These are phyloP conservation scores for Flaveria bidentis DNA, from an alignment of 129 eudicot genomes.

Conservation along the genomic window DNA sequence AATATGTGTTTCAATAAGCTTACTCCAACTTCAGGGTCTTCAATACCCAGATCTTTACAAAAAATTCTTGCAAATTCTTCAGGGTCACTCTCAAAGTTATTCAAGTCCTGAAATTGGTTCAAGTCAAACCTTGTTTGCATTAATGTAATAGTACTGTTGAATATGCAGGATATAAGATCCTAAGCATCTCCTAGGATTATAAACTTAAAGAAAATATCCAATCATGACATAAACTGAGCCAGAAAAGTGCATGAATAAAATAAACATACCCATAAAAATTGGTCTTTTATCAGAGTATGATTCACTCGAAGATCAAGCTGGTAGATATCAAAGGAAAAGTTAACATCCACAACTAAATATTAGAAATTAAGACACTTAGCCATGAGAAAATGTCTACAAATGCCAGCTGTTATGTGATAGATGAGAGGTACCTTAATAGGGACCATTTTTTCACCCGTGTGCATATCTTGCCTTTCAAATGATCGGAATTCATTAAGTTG, in stretches of 20 bases:
- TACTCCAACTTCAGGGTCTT: constrained; percentile 99
- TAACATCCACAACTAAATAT: constrained; percentile 17
- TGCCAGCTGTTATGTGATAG: constrained; percentile 14
- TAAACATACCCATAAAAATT: constrained; percentile 82
- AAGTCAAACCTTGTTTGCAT: constrained; percentile 5
- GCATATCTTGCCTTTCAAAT: constrained; percentile 96
- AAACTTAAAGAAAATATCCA: background rate
- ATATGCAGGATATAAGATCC: constrained; percentile 6
- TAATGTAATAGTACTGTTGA: constrained; percentile 8
- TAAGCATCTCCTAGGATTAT: background rate
- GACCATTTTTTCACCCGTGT: constrained; percentile 85
- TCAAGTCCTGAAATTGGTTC: constrained; percentile 68
- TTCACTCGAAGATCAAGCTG: constrained; percentile 98
- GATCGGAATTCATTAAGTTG: constrained; percentile 85
- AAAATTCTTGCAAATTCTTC: constrained; percentile 93
- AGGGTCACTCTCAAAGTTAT: constrained; percentile 95
- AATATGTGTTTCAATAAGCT: constrained; percentile 31
- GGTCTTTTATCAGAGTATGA: constrained; percentile 86
- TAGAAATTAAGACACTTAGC: background rate
- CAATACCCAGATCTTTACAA: constrained; percentile 81
- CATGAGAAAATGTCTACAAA: constrained; percentile 1
- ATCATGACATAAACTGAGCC: constrained; percentile 13
- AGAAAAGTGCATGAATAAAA: constrained; percentile 3
- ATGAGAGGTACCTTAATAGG: constrained; percentile 79
- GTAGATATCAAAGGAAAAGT: constrained; percentile 24